Conservation (phyloP, 1,284 basidiomycete genomes). For the Ceratobasidium sp. region DNA sequence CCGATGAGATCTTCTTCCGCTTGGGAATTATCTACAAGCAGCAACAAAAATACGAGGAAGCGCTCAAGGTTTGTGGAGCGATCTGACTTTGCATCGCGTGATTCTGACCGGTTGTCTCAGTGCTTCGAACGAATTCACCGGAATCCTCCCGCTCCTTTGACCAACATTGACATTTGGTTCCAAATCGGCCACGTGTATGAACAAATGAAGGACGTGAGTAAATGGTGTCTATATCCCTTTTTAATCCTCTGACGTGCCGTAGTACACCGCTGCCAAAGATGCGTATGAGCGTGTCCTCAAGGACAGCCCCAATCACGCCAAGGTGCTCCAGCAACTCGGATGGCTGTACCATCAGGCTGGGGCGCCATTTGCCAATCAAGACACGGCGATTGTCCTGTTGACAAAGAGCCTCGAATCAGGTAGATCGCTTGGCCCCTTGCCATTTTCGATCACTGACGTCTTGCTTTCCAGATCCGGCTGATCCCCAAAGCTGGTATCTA, state of each 20-base stretch:
- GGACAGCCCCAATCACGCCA: constrained; percentile 93
- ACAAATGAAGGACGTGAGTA: constrained; percentile 88
- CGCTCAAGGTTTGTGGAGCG: constrained; percentile 62
- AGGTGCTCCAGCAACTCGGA: constrained; percentile 96
- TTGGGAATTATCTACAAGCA: constrained; percentile 99
- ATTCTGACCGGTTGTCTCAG: constrained; percentile 46
- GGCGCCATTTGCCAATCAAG: constrained; percentile 93
- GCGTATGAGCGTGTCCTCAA: constrained; percentile 95
- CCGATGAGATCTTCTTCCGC: constrained; percentile 97
- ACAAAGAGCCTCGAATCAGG: constrained; percentile 94
- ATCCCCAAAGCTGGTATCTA: constrained; percentile 98
- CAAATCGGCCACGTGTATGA: constrained; percentile 99
- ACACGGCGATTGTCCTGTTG: constrained; percentile 89
- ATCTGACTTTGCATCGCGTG: not conserved
- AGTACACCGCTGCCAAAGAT: constrained; percentile 89
- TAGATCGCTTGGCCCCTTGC: constrained; percentile 52
- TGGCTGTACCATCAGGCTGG: constrained; percentile 97
- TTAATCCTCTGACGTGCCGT: constrained; percentile 26
- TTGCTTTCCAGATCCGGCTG: constrained; percentile 50
- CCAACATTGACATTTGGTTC: constrained; percentile 99
- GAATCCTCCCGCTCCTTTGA: constrained; percentile 92
- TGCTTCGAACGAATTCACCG: constrained; percentile 97
- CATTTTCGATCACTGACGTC: constrained; percentile 3
- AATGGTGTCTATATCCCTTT: not conserved
- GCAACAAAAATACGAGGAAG: constrained; percentile 88